These are phyloP conservation scores for Aspergillus luchuensis DNA, from an alignment of 2,329 filamentous ascomycete genomes.

Conservation along the genomic window DNA sequence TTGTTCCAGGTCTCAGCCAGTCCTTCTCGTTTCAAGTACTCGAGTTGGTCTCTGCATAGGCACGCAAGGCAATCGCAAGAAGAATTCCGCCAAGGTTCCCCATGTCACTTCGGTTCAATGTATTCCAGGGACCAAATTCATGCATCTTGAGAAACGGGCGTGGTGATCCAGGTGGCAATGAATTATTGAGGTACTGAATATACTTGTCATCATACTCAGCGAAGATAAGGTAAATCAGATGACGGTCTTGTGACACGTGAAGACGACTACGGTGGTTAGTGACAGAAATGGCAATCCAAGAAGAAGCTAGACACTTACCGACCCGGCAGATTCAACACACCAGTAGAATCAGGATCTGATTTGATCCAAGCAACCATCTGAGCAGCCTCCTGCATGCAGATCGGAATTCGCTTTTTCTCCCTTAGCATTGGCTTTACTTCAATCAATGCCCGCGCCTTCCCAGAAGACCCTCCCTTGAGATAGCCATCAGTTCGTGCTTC, in stretches of 20 bases:
- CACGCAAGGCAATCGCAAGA: neutral
- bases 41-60: neutral
- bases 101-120: neutral
- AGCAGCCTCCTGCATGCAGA: slow-evolving; percentile 4
- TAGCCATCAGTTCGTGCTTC: slow-evolving; percentile 3
- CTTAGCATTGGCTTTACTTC: slow-evolving; percentile 3
- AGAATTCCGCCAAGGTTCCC: neutral
- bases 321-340: neutral
- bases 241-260: neutral
- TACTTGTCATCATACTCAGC: neutral
- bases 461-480: neutral
- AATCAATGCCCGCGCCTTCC: neutral
- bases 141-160: slow-evolving; percentile 2
- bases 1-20: no score
- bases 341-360: neutral
- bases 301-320: neutral
- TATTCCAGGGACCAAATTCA: neutral
- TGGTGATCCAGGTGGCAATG: neutral
- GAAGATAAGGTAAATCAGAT: neutral
- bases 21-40: neutral
- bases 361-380: slow-evolving; percentile 6
- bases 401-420: neutral
- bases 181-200: neutral
- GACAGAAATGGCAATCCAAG: neutral
- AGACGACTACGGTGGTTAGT: neutral